Evolutionary conservation across 2,329 filamentous ascomycete genomes (phyloP), one percentile per base, ranked within the genome.

Genomic region (Aureobasidium leucospermi): DNA sequence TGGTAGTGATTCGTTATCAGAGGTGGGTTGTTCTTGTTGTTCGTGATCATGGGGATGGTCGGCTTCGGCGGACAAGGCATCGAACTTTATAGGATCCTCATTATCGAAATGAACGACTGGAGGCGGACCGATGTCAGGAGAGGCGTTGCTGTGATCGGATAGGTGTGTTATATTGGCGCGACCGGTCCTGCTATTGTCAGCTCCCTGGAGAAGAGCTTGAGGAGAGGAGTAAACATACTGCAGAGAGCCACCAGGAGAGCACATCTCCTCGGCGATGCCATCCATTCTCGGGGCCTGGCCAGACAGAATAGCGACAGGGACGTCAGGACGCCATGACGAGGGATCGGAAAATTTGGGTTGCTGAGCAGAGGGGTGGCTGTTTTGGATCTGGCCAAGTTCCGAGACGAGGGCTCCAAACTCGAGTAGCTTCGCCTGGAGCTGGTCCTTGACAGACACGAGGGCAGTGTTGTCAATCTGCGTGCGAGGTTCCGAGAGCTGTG

Each of bases 341-440:
- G 57, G 62, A 57, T 59, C 61, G 63, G 51, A 62, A 60, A 60
- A 65, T 64, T 62, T 56, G 13, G 23, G 42, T 45, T 53, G 55
- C 58, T 63, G 29, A 39, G 36, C 1, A 63, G 64, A 8, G 58
- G 63, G 28, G 63, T 60, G 43, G n/a, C 11, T 32, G 15, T 11
- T 29, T 36, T 65, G 64, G 1, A 72, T 59, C 28, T 72, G 70
- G 15, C 86, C 87, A 45, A 93, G 77, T 31, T 81, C 81, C 46
- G 81, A 83, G 10, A 94, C 79, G 64, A 93, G 76, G 3, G 79
- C 78, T 32, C 83, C 81, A 73, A 90, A 82, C 75, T 92, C 87
- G 36, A 81, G 75, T 19, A 94, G 78, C 73, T 92, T 90, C 2
- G 81, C 78, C 69, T 91, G 85, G 63, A 95, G 77, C 70, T 85